Conservation (phyloP, 2,329 filamentous ascomycete genomes). For the Exophiala spinifera region DNA sequence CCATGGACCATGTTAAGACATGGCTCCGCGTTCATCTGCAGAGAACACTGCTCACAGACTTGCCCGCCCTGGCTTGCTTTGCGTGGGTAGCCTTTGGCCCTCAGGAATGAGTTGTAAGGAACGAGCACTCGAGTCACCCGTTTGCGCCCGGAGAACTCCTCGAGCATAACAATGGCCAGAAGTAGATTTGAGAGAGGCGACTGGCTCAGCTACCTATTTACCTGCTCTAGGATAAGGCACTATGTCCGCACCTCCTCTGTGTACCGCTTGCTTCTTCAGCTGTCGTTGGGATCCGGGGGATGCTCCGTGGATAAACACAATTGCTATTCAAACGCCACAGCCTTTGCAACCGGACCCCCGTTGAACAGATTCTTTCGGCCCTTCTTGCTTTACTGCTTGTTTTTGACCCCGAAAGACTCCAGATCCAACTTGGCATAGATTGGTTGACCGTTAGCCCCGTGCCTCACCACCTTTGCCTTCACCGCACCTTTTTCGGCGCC, state of each 20-base stretch:
- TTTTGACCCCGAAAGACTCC: constrained; percentile 15
- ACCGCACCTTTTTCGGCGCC: background rate
- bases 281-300: background rate
- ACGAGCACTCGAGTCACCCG: background rate
- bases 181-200: no score
- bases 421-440: constrained; percentile 18
- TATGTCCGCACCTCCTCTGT: no score
- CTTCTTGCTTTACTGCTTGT: background rate
- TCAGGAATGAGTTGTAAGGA: background rate
- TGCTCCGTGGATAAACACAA: background rate
- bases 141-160: constrained; percentile 3
- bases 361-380: background rate
- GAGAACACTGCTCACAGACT: constrained; percentile 11
- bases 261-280: no score
- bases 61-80: constrained; percentile 19
- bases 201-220: no score
- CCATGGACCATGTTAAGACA: constrained; percentile 12
- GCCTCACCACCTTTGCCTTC: constrained; percentile 4
- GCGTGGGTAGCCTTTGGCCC: constrained; percentile 5
- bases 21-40: constrained; percentile 19
- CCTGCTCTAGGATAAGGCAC: no score
- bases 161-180: no score
- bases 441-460: constrained; percentile 5
- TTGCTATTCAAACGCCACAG: no score
- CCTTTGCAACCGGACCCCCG: no score